These are phyloP conservation scores for Pulveroboletus sp. DNA, from an alignment of 768 basidiomycete genomes.

Conservation along the genomic window DNA sequence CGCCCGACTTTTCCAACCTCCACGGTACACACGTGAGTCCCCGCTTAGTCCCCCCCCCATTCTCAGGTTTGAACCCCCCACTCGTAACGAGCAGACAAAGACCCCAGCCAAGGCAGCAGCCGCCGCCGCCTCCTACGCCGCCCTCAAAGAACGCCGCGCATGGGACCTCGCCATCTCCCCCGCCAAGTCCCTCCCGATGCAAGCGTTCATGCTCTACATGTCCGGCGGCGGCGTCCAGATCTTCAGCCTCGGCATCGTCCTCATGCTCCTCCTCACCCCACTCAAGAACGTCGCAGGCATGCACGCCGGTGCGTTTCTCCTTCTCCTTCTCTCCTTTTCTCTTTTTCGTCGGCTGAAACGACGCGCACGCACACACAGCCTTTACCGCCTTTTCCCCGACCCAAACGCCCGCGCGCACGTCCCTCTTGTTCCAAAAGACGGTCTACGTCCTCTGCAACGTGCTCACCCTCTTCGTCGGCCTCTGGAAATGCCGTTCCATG, in stretches of 20 bases:
- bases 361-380: slow-evolving; percentile 36
- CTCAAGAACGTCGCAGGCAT: slow-evolving; percentile 80
- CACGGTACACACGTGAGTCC: slow-evolving; percentile 28
- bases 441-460: slow-evolving; percentile 71
- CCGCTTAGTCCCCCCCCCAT: background rate
- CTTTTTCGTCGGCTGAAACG: background rate
- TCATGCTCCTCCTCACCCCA: slow-evolving; percentile 85
- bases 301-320: slow-evolving; percentile 58
- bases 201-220: slow-evolving; percentile 98
- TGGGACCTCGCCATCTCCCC: slow-evolving; percentile 84
- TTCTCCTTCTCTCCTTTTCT: too few species aligned
- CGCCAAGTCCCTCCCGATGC: slow-evolving; percentile 92
- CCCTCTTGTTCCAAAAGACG: slow-evolving; percentile 66
- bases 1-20: slow-evolving; percentile 61
- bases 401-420: slow-evolving; percentile 39
- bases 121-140: slow-evolving; percentile 49
- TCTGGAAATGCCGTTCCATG: slow-evolving; percentile 94
- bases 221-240: slow-evolving; percentile 94
- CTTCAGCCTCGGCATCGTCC: slow-evolving; percentile 94
- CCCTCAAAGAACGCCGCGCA: slow-evolving; percentile 72
- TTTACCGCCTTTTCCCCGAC: slow-evolving; percentile 66
- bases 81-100: slow-evolving; percentile 37
- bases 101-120: slow-evolving; percentile 34
- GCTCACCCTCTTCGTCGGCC: slow-evolving; percentile 73
- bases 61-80: too few species aligned